Evolutionary conservation across 2,329 filamentous ascomycete species (phyloP).

Genomic region (Tolypocladium pustulatum): DNA sequence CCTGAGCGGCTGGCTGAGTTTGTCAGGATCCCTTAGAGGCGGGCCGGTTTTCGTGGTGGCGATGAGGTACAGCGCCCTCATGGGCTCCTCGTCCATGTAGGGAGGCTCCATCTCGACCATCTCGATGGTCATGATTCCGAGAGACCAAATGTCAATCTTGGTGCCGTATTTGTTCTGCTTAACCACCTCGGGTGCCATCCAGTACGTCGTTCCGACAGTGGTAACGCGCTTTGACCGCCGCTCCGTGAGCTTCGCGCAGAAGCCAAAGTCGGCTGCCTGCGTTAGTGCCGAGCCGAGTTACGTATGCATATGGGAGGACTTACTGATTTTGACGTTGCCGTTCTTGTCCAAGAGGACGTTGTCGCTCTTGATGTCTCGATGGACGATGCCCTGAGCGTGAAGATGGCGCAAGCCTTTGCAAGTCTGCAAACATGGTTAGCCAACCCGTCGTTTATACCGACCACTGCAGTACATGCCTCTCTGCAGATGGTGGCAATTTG

Average conservation of each 20-base stretch:
- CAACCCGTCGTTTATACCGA: neutral
- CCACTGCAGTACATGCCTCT: conserved; percentile 54
- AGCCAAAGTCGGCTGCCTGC: conserved; percentile 88
- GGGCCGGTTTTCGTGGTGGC: conserved; percentile 88
- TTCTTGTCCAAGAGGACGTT: conserved; percentile 90
- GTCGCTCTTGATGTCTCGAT: conserved; percentile 98
- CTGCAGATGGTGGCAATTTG: conserved; percentile 96
- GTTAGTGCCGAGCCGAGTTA: neutral
- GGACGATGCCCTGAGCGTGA: conserved; percentile 93
- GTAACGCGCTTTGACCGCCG: conserved; percentile 94
- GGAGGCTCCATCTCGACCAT: conserved; percentile 99
- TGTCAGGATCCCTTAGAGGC: conserved; percentile 94
- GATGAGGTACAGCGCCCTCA: conserved; percentile 95
- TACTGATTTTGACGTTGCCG: conserved; percentile 96
- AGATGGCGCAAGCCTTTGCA: conserved; percentile 91
- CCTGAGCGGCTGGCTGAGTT: conserved; percentile 94
- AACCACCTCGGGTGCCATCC: conserved; percentile 99
- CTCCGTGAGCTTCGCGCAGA: conserved; percentile 97
- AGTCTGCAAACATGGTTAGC: conserved; percentile 48
- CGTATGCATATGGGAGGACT: conserved; percentile 23
- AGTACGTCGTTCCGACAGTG: conserved; percentile 98
- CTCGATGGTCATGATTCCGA: conserved; percentile 99
- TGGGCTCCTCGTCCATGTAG: conserved; percentile 93
- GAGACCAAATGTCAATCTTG: conserved; percentile 97
- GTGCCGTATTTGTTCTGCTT: conserved; percentile 98